Evolutionary conservation across 2,329 filamentous ascomycete species (phyloP).

Genomic region (Aspergillus puulaauensis): DNA sequence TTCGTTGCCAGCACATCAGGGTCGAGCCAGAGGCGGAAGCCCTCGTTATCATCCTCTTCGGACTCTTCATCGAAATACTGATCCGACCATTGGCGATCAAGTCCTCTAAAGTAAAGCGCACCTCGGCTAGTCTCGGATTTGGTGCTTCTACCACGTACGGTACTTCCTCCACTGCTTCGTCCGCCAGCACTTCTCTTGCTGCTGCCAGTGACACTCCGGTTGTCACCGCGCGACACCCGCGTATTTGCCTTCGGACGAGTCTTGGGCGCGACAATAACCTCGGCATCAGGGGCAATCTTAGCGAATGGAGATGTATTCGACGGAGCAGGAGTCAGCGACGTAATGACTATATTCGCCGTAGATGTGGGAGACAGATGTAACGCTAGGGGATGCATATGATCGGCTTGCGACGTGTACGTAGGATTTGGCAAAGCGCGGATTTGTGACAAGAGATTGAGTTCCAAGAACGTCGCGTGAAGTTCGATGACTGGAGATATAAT

Average conservation of each 20-base stretch:
- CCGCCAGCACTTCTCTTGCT: conserved; percentile 71
- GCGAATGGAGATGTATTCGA: conserved; percentile 72
- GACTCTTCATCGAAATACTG: conserved; percentile 77
- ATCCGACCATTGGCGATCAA: conserved; percentile 67
- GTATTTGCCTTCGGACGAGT: conserved; percentile 66
- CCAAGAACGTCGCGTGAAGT: conserved; percentile 90
- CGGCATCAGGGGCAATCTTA: conserved; percentile 89
- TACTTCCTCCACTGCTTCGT: conserved; percentile 68
- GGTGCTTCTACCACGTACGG: conserved; percentile 58
- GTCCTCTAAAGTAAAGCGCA: conserved; percentile 71
- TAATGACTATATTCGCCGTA: conserved; percentile 85
- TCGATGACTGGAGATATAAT: conserved; percentile 68
- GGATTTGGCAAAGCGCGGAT: conserved; percentile 93
- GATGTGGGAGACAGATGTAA: conserved; percentile 93
- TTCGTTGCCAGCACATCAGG: conserved; percentile 70
- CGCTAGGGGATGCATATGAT: conserved; percentile 74
- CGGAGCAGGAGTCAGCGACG: conserved; percentile 75
- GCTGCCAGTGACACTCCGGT: conserved; percentile 74
- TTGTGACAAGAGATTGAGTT: conserved; percentile 89
- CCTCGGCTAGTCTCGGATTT: conserved; percentile 58
- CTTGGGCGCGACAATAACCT: conserved; percentile 97
- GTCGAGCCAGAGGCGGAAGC: conserved; percentile 81
- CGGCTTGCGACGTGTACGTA: conserved; percentile 55
- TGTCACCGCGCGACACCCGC: conserved; percentile 66
- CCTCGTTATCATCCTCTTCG: conserved; percentile 53